phyloP scores from a whole-genome alignment of 2,329 filamentous ascomycete genomes.

The Curvularia lunata region DNA sequence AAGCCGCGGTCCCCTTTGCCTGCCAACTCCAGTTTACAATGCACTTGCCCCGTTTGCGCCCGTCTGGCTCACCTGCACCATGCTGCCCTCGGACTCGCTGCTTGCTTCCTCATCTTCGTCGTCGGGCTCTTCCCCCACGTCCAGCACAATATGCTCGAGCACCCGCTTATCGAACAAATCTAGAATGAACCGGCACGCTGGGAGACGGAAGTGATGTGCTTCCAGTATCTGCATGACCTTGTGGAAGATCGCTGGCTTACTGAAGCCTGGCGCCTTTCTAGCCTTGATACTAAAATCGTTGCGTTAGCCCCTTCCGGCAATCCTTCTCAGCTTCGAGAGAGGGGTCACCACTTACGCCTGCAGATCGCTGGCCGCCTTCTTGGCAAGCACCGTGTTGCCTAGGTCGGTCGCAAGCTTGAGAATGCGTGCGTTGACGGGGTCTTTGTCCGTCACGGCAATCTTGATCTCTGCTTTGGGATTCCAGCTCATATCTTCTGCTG shows the following conservation, averaged over 20 bases:
- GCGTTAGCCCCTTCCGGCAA: slow-evolving; percentile 20
- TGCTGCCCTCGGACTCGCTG: slow-evolving; percentile 45
- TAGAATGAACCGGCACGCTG: slow-evolving; percentile 85
- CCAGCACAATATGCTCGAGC: slow-evolving; percentile 81
- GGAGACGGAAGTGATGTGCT: slow-evolving; percentile 85
- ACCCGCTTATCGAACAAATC: slow-evolving; percentile 94
- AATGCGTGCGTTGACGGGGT: slow-evolving; percentile 74
- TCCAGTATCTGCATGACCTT: slow-evolving; percentile 86
- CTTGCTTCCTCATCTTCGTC: slow-evolving; percentile 45
- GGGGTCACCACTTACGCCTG: slow-evolving; percentile 56
- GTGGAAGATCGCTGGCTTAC: slow-evolving; percentile 77
- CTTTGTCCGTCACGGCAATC: slow-evolving; percentile 64
- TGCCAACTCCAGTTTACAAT: slow-evolving; percentile 22
- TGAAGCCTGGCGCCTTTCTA: slow-evolving; percentile 76
- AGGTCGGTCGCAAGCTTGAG: slow-evolving; percentile 85
- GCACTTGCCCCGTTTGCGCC: slow-evolving; percentile 24
- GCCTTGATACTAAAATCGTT: slow-evolving; percentile 67
- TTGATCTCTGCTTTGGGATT: slow-evolving; percentile 52
- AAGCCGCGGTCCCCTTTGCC: slow-evolving; percentile 10
- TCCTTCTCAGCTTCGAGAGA: not conserved
- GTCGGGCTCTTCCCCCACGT: slow-evolving; percentile 63
- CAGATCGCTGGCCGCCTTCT: slow-evolving; percentile 82
- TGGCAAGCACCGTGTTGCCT: slow-evolving; percentile 91
- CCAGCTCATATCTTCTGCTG: slow-evolving; percentile 39
- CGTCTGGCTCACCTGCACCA: slow-evolving; percentile 27